These are phyloP conservation scores for Penicillium egyptiacum DNA, from an alignment of 495 filamentous ascomycete genomes.

Conservation along the genomic window DNA sequence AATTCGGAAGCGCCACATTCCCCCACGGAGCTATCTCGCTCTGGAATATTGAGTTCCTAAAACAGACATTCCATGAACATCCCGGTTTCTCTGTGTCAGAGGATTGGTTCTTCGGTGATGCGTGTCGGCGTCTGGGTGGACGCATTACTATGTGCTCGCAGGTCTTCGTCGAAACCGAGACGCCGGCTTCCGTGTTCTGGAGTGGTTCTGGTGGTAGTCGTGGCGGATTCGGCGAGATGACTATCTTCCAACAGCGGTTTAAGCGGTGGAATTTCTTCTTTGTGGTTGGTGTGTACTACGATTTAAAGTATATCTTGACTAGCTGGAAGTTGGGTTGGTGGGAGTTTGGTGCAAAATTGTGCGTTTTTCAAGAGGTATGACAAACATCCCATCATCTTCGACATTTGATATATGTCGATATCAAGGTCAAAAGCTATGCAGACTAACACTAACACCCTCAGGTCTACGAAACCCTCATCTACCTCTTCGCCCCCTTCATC, in stretches of 20 bases:
- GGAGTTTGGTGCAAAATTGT: conserved; percentile 58
- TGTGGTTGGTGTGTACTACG: conserved; percentile 48
- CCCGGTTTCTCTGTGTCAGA: conserved; percentile 47
- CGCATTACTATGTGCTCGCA: conserved; percentile 50
- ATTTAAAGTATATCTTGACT: conserved; percentile 46
- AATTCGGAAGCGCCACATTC: conserved; percentile 44
- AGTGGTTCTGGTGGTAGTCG: conserved; percentile 32
- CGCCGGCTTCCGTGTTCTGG: conserved; percentile 43
- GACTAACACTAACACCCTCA: conserved; percentile 7
- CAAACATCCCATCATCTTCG: neutral
- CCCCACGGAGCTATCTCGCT: conserved; percentile 47
- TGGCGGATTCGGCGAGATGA: conserved; percentile 55
- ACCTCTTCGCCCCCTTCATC: conserved; percentile 47
- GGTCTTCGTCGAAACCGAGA: conserved; percentile 51
- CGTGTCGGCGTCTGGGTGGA: conserved; percentile 44
- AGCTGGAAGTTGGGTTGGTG: conserved; percentile 51
- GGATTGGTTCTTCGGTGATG: conserved; percentile 51
- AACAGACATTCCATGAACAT: conserved; percentile 44
- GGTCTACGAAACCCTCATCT: conserved; percentile 51
- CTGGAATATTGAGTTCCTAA: conserved; percentile 44
- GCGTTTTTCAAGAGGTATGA: conserved; percentile 62
- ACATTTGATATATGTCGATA: neutral
- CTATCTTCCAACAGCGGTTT: conserved; percentile 50
- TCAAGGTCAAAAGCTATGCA: no score
- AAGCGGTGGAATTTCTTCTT: conserved; percentile 55